A percentile compares a stretch with the other conserved stretches of the same genome.
These are phyloP conservation scores for Tetrahymena thermophila DNA, from an alignment of 73 alveolate species.

Conservation along the genomic window DNA sequence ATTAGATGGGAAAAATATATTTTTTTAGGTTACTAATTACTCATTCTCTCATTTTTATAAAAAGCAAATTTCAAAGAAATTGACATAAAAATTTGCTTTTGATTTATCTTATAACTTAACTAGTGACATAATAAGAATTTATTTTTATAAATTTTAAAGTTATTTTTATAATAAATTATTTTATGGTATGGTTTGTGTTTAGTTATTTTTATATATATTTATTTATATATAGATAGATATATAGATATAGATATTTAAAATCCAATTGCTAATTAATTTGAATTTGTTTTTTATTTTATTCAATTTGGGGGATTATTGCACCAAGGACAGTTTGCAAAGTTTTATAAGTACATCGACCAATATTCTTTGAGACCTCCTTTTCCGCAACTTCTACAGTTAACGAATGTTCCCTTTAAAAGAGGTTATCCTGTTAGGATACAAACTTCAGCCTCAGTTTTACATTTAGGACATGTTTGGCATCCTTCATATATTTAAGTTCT, in stretches of 20 bases:
- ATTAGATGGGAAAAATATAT: background rate
- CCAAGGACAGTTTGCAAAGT: conserved; percentile 82
- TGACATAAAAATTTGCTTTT: too few relatives aligned
- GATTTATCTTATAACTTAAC: too few relatives aligned
- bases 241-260: background rate
- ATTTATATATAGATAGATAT: background rate
- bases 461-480: conserved; percentile 60
- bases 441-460: conserved; percentile 74
- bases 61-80: too few relatives aligned
- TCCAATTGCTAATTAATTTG: background rate
- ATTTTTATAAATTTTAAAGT: background rate
- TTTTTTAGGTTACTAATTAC: background rate
- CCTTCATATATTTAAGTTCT: conserved; percentile 88
- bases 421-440: conserved; percentile 97
- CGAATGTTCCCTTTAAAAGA: conserved; percentile 67
- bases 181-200: background rate
- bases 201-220: too few relatives aligned
- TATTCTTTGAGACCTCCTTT: conserved; percentile 91
- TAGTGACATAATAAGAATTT: too few relatives aligned
- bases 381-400: conserved; percentile 87
- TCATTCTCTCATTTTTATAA: background rate
- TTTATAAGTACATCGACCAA: conserved; percentile 85
- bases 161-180: too few relatives aligned
- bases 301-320: conserved; percentile 53
- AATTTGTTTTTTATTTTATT: background rate